Evolutionary conservation across 768 basidiomycete species (phyloP).

Genomic region (Agaricus subrufescens): DNA sequence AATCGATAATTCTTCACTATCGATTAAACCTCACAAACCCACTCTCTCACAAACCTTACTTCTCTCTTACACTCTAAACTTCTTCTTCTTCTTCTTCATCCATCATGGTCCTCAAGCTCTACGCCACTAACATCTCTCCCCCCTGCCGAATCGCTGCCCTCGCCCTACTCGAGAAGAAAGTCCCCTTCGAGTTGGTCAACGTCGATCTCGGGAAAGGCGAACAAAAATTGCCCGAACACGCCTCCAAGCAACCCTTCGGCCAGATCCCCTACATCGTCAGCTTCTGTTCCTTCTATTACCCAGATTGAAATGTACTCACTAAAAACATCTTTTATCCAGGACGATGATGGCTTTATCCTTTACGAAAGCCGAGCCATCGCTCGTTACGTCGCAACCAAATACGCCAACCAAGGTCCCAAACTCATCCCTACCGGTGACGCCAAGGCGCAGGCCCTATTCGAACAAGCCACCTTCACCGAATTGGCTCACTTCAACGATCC

Average conservation of each 20-base stretch:
- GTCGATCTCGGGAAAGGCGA: slow-evolving; percentile 40
- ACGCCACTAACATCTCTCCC: slow-evolving; percentile 37
- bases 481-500: not conserved
- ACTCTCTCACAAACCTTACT: too few species aligned
- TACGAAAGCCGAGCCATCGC: slow-evolving; percentile 61
- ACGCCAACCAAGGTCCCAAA: slow-evolving; percentile 41
- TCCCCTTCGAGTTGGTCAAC: slow-evolving; percentile 47
- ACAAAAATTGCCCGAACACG: slow-evolving; percentile 41
- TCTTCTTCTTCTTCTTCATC: too few species aligned
- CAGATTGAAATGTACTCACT: not conserved
- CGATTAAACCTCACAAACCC: too few species aligned
- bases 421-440: slow-evolving; percentile 45
- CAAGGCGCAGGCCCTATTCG: slow-evolving; percentile 36
- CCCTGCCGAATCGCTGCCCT: slow-evolving; percentile 43
- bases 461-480: slow-evolving; percentile 50
- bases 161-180: slow-evolving; percentile 48
- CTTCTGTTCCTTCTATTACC: slow-evolving; percentile 20
- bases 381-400: slow-evolving; percentile 55
- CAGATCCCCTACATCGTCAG: slow-evolving; percentile 53
- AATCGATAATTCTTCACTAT: too few species aligned
- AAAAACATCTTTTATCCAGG: slow-evolving; percentile 19
- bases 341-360: slow-evolving; percentile 57
- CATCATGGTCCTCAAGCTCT: slow-evolving; percentile 41
- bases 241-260: slow-evolving; percentile 58
- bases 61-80: too few species aligned